Base-by-base conservation (phyloP, 1,139 yeast genomes). In the Zygosaccharomyces sapae region DNA sequence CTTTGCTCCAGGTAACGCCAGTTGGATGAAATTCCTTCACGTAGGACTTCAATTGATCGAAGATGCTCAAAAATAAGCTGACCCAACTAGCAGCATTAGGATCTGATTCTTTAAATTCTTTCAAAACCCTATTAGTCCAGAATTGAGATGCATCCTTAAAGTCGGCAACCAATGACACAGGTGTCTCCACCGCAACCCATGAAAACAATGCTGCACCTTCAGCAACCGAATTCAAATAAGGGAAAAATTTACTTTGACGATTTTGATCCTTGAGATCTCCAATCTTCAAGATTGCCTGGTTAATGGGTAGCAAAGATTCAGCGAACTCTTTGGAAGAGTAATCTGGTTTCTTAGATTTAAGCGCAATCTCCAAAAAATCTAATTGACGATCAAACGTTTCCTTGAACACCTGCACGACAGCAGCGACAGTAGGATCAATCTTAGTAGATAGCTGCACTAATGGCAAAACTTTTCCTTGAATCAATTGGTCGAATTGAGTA, bases 181-280 rank as follows among this genome's bases (percentile, higher is more conserved):
- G 79, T 4, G 90, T 81, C 3, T 76, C 79, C 12, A 80, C 77
- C 19, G 86, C 80, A 53, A 90, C 78, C 99, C 99, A 94, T 16
- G 95, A 95, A 52, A 90, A 73, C 3, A 87, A 88, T 4, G 96
- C 90, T 5, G 86, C 80, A 44, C 96, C 97, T 65, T 92, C 97
- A 34, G 90, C 79, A 44, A 94, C 74, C 1, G 97, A 79, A 57
- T 84, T 87, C 65, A 92, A 75, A 62, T 86, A 89, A 61, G 86
- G 80, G 64, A 74, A 76, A 55, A 70, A 75, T 52, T 77, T 74
- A 19, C 87, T 82, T 38, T 76, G 74, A 55, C 96, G 80, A 65
- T 86, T 85, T 34, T 73, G 70, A 56, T 92, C 97, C 60, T 90
- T 86, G 57, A 86, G 63, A 30, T 74, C 75, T 50, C 75, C 77